phyloP scores from a whole-genome alignment of 768 basidiomycete genomes.

The Cyclocybe cylindracea region DNA sequence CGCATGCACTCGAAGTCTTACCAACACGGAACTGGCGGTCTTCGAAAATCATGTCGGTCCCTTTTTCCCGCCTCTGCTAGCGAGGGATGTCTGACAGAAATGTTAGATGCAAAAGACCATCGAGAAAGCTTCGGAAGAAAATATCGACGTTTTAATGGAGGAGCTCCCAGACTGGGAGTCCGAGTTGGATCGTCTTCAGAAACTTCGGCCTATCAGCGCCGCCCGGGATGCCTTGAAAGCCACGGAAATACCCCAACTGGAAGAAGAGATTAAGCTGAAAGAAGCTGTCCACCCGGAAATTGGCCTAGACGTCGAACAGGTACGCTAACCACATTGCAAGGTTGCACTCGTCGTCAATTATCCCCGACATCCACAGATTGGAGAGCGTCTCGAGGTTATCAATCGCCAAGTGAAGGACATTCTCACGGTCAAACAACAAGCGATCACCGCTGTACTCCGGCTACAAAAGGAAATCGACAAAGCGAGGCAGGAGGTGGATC shows the following conservation, averaged over 20 bases:
- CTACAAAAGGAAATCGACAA: constrained; percentile 59
- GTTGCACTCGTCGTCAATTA: constrained; percentile 3
- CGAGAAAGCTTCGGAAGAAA: constrained; percentile 52
- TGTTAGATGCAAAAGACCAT: constrained; percentile 65
- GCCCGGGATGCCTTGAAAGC: constrained; percentile 53
- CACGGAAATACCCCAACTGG: constrained; percentile 67
- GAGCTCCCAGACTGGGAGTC: constrained; percentile 63
- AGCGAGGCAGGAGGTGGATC: constrained; percentile 59
- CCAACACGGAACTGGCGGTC: constrained; percentile 44
- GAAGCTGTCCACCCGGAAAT: constrained; percentile 57
- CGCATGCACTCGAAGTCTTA: constrained; percentile 73
- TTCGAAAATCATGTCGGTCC: constrained; percentile 74
- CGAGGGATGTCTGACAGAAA: constrained; percentile 25
- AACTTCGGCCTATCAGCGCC: constrained; percentile 56
- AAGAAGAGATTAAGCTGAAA: constrained; percentile 58
- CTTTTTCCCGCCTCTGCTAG: neutral
- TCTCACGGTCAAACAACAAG: constrained; percentile 58
- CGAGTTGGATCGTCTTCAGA: constrained; percentile 58
- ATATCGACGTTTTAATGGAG: constrained; percentile 38
- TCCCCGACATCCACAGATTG: constrained; percentile 38
- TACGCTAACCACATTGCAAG: constrained; percentile 26
- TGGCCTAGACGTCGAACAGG: constrained; percentile 61
- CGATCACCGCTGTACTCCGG: constrained; percentile 51
- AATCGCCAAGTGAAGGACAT: constrained; percentile 67
- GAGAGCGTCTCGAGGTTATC: constrained; percentile 49